Evolutionary conservation across 23 red algal species (phyloP), one percentile per base, ranked within the genome.

Genomic region (Gracilaria gracilis): DNA sequence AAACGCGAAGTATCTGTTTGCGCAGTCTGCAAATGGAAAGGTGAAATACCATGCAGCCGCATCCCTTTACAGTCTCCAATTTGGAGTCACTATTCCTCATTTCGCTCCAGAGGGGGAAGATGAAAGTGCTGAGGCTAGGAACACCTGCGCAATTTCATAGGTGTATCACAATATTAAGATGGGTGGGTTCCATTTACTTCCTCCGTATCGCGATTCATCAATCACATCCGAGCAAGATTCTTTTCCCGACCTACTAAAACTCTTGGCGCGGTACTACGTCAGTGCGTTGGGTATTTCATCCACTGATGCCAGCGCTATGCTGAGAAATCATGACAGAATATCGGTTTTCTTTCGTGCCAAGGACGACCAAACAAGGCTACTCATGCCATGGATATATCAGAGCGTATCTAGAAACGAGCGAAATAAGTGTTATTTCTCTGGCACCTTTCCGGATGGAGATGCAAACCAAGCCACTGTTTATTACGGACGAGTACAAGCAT

Each of bases 1-100:
- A 14, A 44, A 79, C 31, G 74, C 37, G 6, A 79, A 79, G 74
- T 19, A 79, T 79, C 4, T 79, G 4, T 51, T 79, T 57, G 74
- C 74, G 2, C 46, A 47, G 31, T 79, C 74, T 16, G 74, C 24
- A 3, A 25, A 20, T 17, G 74, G n/a, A 38, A 79, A 54, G 2
- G 38, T 57, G 9, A 79, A 79, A 38, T 54, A 54, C 21, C 46
- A 79, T 13, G 74, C 42, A 13, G 74, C 74, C 12, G 74, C 74
- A 9, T 25, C 20, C 1, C 31, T 50, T 4, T 79, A 79, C 39
- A 35, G 14, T 15, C 27, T 70, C 4, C 9, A 8, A 20, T 50
- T 51, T 51, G 46, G 74, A 47, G 6, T 31, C n/a, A 40, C 7
- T 1, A 12, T 57, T 51, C 39, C 17, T 31, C 50, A 79, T 79